These are phyloP conservation scores for Pichia sp. DNA, from an alignment of 1,139 yeast species.

Conservation along the genomic window DNA sequence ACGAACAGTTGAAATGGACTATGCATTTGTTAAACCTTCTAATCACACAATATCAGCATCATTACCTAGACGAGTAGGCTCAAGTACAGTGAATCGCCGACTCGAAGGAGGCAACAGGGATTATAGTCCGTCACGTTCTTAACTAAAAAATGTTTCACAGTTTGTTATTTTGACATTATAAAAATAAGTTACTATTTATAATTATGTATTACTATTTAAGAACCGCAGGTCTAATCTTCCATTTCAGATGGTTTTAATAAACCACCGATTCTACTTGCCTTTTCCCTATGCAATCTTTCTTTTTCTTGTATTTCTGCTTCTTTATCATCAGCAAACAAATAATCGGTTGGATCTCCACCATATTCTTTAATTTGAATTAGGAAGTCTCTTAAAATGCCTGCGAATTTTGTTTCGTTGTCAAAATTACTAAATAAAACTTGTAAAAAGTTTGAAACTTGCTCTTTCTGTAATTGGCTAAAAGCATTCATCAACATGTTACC, in stretches of 20 bases:
- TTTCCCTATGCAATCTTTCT: conserved; percentile 65
- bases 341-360: conserved; percentile 93
- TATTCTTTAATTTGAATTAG: conserved; percentile 91
- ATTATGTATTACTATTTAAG: too few relatives aligned
- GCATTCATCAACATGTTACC: conserved; percentile 79
- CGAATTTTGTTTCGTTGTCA: conserved; percentile 69
- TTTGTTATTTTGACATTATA: too few relatives aligned
- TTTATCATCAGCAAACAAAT: conserved; percentile 89
- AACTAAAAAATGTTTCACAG: too few relatives aligned
- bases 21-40: conserved; percentile 32
- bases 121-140: conserved; percentile 5
- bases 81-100: not conserved
- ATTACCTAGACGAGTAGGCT: not conserved
- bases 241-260: conserved; percentile 93
- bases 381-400: conserved; percentile 88
- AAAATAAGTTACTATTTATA: too few relatives aligned
- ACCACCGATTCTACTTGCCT: conserved; percentile 87
- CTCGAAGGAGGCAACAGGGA: conserved; percentile 5
- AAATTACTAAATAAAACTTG: conserved; percentile 70
- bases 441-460: conserved; percentile 77
- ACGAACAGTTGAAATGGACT: conserved; percentile 30
- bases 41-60: not conserved
- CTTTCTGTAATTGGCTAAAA: conserved; percentile 82
- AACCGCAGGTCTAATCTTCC: conserved; percentile 47
- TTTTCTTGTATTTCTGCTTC: conserved; percentile 71